Evolutionary conservation across 2,329 filamentous ascomycete genomes (phyloP), one percentile per base, ranked within the genome.

Genomic region (Arthrinium phaeospermum): DNA sequence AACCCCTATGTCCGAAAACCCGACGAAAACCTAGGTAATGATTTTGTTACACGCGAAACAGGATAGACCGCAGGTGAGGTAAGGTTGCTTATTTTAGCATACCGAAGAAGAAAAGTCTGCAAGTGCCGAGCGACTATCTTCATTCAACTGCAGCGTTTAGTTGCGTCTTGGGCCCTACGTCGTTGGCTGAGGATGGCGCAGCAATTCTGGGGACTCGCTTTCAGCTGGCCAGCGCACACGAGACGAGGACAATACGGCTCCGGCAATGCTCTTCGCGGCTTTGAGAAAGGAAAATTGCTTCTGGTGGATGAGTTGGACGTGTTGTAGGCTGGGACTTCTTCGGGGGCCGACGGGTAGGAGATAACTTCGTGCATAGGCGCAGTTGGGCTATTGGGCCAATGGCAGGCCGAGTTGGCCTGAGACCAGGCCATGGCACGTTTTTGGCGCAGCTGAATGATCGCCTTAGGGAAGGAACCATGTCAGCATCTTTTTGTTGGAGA

Each of bases 161-260:
- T 64, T 37, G 19, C 30, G 57, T 41, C 30, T 41, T 64, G 57
- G 30, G 30, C 4, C 57, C 16, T 57, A 37, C 34, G n/a, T 22
- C 0, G 57, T 64, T 64, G 57, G 57, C 57, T 64, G 12, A 64
- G 57, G 34, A 64, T n/a, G 57, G 57, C 57, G 57, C 57, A 64
- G 57, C 57, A 64, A 64, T 64, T 12, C 41, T 37, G 19, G 30
- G 57, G 57, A 22, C 13, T 64, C 57, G 5, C 30, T 64, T 64
- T 64, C 57, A 64, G 57, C 57, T 64, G 57, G 57, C n/a, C 30
- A n/a, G 19, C 30, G 7, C 30, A 37, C 30, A 41, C 37, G 37
- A 41, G 37, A 41, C 37, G 37, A 41, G 19, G n/a, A 24, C 51
- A 57, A 57, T 7, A 27, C 51, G 30, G 30, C 13, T 7, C 14